Evolutionary conservation across 352 stramenopile genomes (phyloP).

Genomic region (Blastocystis sp.): DNA sequence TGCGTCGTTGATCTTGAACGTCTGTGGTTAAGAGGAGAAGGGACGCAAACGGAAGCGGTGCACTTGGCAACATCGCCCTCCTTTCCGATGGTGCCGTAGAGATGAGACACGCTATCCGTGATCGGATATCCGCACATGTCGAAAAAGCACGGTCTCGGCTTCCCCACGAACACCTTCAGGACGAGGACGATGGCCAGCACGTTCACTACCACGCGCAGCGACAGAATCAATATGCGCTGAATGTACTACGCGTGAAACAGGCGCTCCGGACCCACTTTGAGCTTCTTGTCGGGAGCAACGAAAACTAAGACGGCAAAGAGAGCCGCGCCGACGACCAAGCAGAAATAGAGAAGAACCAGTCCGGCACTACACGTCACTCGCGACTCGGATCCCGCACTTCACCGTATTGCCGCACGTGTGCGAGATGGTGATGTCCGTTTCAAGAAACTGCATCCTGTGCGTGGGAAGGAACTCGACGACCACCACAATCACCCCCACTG

Average conservation of each 20-base stretch:
- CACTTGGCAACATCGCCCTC: conserved; percentile 51
- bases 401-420: conserved; percentile 59
- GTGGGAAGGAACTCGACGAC: not conserved
- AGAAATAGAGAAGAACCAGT: not conserved
- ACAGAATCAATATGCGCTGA: not conserved
- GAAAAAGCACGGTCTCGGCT: conserved; percentile 58
- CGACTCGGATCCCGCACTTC: not conserved
- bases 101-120: not conserved
- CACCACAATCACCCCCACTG: not conserved
- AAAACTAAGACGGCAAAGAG: not conserved
- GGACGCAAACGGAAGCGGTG: not conserved
- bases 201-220: not conserved
- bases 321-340: not conserved
- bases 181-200: not conserved
- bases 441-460: not conserved
- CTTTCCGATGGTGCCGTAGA: conserved; percentile 14
- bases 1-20: conserved; percentile 10
- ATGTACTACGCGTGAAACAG: not conserved
- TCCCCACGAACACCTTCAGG: conserved; percentile 48
- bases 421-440: conserved; percentile 43
- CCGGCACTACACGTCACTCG: not conserved
- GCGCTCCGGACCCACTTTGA: not conserved
- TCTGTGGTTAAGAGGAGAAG: conserved; percentile 2
- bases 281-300: not conserved
- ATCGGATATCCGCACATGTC: conserved; percentile 61